Evolutionary conservation across 2,329 filamentous ascomycete species (phyloP), one percentile per base, ranked within the genome.

Genomic region (Purpureocillium takamizusanense): DNA sequence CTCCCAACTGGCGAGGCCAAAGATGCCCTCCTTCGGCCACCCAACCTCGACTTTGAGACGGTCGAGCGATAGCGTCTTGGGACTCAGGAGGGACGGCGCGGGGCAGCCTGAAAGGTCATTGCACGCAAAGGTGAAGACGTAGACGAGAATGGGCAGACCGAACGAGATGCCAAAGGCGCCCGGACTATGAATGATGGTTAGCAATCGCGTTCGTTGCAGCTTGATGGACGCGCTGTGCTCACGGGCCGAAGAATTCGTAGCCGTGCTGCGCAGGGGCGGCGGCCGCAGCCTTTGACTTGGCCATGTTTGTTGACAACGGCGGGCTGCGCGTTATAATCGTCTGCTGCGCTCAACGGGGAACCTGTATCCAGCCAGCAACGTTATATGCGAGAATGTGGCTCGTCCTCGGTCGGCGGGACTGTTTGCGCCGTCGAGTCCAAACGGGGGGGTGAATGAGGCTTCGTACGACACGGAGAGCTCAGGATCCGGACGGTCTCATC

Each of bases 81-180:
- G 88, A 48, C 74, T 71, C 29, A 94, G 72, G 8, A 90, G 70
- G 4, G 85, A 87, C 4, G 89, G 87, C 3, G 86, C 81, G 34
- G 90, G 92, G 56, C 92, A 97, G 42, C 92, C 90, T 8, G 86
- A 83, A 46, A 94, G 69, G 59, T 97, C 89, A 65, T 95, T 97
- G 73, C 90, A 95, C 52, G 83, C 69, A 56, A 95, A 94, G 34
- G 81, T 74, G 55, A 90, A 82, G 51, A 80, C 57, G 63, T 92
- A 94, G 50, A 87, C 76, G 46, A 89, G 72, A 31, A 88, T 43
- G 0, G 90, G 90, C 1, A 95, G 77, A 40, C 81, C 81, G 51
- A 94, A 82, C 7, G 84, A 84, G 53, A 97, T 86, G 44, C 66
- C 74, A 43, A 82, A 76, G 28, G 85, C 86, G 40, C 88, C 89